A percentile compares a stretch with the other conserved stretches of the same genome.
These are phyloP conservation scores for Lycium ferocissimum DNA, from an alignment of 257 asterid species.

Conservation along the genomic window DNA sequence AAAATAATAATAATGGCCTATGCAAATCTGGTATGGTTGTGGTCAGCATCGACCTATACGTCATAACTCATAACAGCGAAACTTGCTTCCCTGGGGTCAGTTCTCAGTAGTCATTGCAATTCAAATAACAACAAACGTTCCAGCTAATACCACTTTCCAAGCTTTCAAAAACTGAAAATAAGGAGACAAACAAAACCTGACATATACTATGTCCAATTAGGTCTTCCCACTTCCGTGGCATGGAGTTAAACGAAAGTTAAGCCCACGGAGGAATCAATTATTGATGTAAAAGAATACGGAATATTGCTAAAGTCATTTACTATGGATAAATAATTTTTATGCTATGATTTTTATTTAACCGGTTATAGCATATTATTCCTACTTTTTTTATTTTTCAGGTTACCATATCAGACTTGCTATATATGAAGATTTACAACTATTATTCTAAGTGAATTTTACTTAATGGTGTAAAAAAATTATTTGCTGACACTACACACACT, in stretches of 20 bases:
- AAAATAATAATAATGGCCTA: too few species aligned
- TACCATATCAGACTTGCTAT: too few species aligned
- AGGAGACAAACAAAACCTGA: background rate
- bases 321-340: too few species aligned
- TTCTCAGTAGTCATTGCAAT: background rate
- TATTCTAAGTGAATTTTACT: too few species aligned
- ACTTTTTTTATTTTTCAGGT: too few species aligned
- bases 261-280: background rate
- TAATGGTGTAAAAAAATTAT: too few species aligned
- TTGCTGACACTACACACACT: too few species aligned
- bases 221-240: background rate
- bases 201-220: background rate
- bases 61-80: background rate
- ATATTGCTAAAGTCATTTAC: background rate
- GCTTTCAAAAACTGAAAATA: background rate
- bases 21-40: background rate
- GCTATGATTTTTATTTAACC: too few species aligned
- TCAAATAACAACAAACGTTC: background rate
- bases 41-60: background rate
- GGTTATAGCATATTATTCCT: too few species aligned
- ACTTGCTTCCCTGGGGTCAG: background rate
- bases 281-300: background rate
- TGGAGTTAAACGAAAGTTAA: background rate
- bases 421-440: too few species aligned
- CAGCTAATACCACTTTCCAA: background rate